These are phyloP conservation scores for Neurospora sp. DNA, from an alignment of 495 filamentous ascomycete genomes.

Conservation along the genomic window DNA sequence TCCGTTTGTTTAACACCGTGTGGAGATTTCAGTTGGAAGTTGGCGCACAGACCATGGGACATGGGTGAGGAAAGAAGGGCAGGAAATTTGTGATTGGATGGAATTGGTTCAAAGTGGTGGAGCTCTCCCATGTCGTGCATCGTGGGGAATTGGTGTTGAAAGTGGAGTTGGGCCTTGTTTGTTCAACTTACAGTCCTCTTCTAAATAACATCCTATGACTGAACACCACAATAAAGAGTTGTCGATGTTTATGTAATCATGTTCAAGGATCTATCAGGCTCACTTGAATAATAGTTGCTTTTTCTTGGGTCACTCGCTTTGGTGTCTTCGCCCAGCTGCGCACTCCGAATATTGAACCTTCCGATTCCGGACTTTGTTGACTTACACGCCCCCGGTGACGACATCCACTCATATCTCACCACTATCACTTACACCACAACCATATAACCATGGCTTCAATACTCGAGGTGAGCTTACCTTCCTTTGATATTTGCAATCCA, in stretches of 20 bases:
- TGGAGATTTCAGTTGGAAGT: neutral
- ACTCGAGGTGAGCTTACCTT: constrained; percentile 8
- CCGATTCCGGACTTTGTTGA: neutral
- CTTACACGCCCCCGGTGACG: neutral
- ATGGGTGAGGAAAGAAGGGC: neutral
- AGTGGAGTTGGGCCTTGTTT: neutral
- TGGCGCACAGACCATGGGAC: neutral
- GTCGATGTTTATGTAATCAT: neutral
- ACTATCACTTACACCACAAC: neutral
- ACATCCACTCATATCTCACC: neutral
- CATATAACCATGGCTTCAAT: constrained; percentile 17
- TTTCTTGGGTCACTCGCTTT: no score
- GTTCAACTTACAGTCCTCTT: neutral
- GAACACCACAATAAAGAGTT: neutral
- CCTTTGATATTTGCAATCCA: no score
- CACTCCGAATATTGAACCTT: neutral
- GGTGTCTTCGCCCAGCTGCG: neutral
- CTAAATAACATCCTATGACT: neutral
- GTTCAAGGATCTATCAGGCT: neutral
- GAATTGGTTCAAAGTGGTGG: neutral
- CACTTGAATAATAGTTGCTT: neutral
- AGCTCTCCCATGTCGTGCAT: neutral
- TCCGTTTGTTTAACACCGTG: neutral
- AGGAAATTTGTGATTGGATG: neutral
- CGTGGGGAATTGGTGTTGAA: neutral